Evolutionary conservation across 208 protist species (phyloP), one percentile per base, ranked within the genome.

Genomic region (Crithidia brevicula): DNA sequence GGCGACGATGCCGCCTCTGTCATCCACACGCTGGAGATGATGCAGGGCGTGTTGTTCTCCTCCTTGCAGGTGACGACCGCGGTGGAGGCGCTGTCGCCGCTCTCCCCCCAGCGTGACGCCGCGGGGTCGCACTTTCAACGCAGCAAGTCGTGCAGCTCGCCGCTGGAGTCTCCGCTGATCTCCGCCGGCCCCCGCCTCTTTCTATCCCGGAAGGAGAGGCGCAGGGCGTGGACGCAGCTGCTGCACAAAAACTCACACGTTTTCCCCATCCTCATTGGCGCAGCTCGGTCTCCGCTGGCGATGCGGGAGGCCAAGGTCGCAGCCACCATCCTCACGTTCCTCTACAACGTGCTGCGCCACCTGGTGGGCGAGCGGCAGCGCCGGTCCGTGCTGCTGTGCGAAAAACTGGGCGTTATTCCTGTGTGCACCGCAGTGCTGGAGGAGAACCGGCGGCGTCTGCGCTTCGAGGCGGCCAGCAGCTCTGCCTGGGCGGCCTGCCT

Each of bases 341-440:
- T 95, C 10, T 95, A 92, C 73, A 92, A 92, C 56, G 64, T 95
- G 4, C 64, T 92, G 27, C 77, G 72, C 28, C 73, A 69, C 42
- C 72, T 81, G 62, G 11, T 77, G 10, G 31, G 45, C 7, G 72
- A 82, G 22, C 71, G 76, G 62, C 74, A 82, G 63, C 30, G 59
- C 30, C 79, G 64, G 51, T 67, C 79, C 0, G 74, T 89, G 57
- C 71, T 69, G 22, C 30, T 79, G 10, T 92, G 89, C 61, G 79
- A 76, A 54, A 77, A 81, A 38, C 49, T 87, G 16, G 80, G 81
- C 2, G 38, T 92, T 0, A 51, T 86, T 23, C 74, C 79, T 20
- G 51, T 68, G 23, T 86, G 82, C 63, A 63, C 53, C n/a, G 40
- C 63, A 1, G 74, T 86, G 13, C 54, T 91, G 34, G 70, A 79